Conservation (phyloP, 2,329 filamentous ascomycete species). For the Fusarium torreyae region DNA sequence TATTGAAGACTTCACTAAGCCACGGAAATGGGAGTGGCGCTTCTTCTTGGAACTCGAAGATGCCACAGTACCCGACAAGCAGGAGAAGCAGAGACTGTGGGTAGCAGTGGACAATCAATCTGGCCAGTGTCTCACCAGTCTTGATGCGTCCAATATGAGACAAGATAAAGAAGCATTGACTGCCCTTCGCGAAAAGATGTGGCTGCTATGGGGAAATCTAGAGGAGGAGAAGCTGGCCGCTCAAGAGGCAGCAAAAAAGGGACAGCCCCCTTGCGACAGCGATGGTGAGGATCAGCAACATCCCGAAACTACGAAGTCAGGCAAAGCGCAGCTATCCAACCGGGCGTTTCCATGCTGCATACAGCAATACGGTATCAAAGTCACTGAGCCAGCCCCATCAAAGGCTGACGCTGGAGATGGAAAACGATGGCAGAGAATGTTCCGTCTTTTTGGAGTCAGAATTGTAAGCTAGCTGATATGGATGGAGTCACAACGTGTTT, state of each 20-base stretch:
- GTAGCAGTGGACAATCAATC: constrained; percentile 75
- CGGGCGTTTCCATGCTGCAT: constrained; percentile 79
- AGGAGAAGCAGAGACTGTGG: constrained; percentile 69
- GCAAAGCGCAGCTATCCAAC: constrained; percentile 59
- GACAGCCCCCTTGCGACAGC: constrained; percentile 58
- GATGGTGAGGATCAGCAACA: constrained; percentile 50
- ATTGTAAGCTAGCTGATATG: constrained; percentile 57
- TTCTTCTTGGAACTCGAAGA: constrained; percentile 87
- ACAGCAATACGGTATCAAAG: constrained; percentile 76
- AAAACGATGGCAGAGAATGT: constrained; percentile 73
- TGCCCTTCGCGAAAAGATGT: constrained; percentile 78
- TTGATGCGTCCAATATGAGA: constrained; percentile 70
- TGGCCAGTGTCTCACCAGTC: constrained; percentile 63
- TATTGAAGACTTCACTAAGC: constrained; percentile 45
- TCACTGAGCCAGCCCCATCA: constrained; percentile 57
- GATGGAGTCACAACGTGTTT: not conserved
- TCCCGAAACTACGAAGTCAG: constrained; percentile 6
- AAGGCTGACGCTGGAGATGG: constrained; percentile 63
- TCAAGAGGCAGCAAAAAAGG: constrained; percentile 46
- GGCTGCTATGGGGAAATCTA: constrained; percentile 87
- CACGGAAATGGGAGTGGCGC: constrained; percentile 81
- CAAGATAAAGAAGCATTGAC: constrained; percentile 64
- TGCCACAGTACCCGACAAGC: constrained; percentile 56
- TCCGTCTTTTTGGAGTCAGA: constrained; percentile 75
- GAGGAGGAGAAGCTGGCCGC: constrained; percentile 69